phyloP scores from a whole-genome alignment of 2,329 filamentous ascomycete species.

The Talaromyces pinophilus region DNA sequence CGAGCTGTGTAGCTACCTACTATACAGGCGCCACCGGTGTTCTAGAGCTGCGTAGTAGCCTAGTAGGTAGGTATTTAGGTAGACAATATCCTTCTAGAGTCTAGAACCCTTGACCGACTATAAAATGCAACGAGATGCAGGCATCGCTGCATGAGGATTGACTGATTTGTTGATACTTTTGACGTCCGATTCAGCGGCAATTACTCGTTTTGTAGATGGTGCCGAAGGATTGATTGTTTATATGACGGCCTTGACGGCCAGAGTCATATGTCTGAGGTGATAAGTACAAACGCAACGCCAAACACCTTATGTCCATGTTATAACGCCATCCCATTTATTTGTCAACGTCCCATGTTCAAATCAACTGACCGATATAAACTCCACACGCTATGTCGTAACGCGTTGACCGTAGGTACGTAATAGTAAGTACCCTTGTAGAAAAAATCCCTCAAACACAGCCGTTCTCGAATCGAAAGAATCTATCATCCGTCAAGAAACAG shows the following conservation, averaged over 20 bases:
- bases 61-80: neutral
- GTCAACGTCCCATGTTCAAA: neutral
- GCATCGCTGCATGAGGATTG: neutral
- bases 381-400: conserved; percentile 21
- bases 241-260: neutral
- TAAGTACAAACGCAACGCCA: conserved; percentile 12
- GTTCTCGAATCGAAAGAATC: neutral
- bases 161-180: neutral
- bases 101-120: neutral
- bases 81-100: neutral
- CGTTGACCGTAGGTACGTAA: conserved; percentile 7
- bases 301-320: conserved; percentile 6
- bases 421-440: neutral
- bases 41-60: neutral
- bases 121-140: conserved; percentile 10
- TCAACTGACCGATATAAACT: conserved; percentile 11
- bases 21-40: neutral
- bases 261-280: neutral
- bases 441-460: neutral
- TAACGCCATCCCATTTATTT: conserved; percentile 7
- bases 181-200: neutral
- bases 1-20: neutral
- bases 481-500: neutral
- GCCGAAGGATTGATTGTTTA: neutral
- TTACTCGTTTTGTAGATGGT: neutral